Percentiles rank a stretch among this genome's conserved stretches.
These are phyloP conservation scores for Aspergillus sp. DNA, from an alignment of 2,329 filamentous ascomycete species.

Conservation along the genomic window DNA sequence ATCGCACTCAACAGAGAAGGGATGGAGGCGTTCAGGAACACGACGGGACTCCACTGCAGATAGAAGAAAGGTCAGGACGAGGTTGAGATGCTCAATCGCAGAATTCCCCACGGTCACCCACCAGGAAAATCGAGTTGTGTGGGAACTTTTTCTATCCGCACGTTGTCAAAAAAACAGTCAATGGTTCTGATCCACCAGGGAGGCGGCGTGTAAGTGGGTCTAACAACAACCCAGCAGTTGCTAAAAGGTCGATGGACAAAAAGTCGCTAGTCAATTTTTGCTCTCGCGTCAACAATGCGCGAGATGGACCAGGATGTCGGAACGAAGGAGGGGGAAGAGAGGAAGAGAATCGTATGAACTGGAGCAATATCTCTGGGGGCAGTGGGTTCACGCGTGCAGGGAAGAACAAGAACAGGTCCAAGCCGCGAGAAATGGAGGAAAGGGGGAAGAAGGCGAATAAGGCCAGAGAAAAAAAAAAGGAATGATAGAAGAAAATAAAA, in stretches of 20 bases:
- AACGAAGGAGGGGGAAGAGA: conserved; percentile 10
- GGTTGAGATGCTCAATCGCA: conserved; percentile 32
- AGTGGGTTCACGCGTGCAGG: conserved; percentile 12
- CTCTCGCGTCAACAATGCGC: conserved; percentile 34
- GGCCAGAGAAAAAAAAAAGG: conserved; percentile 9
- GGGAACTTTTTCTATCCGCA: conserved; percentile 42
- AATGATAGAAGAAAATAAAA: conserved; percentile 16
- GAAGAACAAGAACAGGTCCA: not conserved
- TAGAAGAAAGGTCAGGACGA: conserved; percentile 24
- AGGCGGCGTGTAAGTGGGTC: conserved; percentile 40
- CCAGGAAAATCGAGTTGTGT: conserved; percentile 34
- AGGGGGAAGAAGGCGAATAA: conserved; percentile 12
- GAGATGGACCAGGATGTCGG: conserved; percentile 20
- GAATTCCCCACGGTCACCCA: conserved; percentile 42
- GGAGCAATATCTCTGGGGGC: conserved; percentile 13
- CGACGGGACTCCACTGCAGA: conserved; percentile 31
- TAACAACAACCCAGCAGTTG: conserved; percentile 33
- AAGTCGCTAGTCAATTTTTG: conserved; percentile 26
- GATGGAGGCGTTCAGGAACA: conserved; percentile 21
- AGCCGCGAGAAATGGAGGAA: conserved; percentile 14
- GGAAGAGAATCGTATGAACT: conserved; percentile 10
- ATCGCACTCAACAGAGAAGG: conserved; percentile 8
- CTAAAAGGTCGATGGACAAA: conserved; percentile 10
- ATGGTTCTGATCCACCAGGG: conserved; percentile 40
- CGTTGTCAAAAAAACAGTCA: conserved; percentile 33